Base-by-base conservation (phyloP, 2,329 filamentous ascomycete species). In the Cercospora nicotianae region DNA sequence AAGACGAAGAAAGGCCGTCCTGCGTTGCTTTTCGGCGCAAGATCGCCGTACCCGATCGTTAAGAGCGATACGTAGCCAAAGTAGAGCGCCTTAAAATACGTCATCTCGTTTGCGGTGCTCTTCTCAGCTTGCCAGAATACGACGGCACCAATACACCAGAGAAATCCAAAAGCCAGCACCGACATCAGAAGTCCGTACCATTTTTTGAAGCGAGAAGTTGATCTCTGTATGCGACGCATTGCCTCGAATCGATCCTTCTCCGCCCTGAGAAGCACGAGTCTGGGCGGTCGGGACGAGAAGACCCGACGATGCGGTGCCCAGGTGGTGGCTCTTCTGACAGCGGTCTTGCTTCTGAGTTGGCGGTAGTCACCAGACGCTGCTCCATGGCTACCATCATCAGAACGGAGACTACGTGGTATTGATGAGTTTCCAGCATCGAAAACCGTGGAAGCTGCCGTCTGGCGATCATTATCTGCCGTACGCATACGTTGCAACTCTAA, bases 1-100 rank as follows among this genome's bases (percentile, higher is more conserved):
- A 97, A 89, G n/a, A 97, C 91, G 74, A 96, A 97, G 77, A 97
- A 96, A 0, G 91, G 88, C 64, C 91, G 89, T 1, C 91, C 92
- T 0, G 89, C 86, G 70, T 93, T 94, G 1, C 90, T 91, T n/a
- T 88, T 83, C 0, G 93, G 93, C 1, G 89, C 88, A 5, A 90
- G 79, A 72, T 96, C 93, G 3, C 94, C 94, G 73, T 96, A 97
- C 0, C 94, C 94, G 42, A 97, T 91, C 0, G 94, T 97, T 1
- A 93, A 84, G 26, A 97, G 86, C 2, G 89, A 90, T 36, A 93
- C 88, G 78, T 95, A 97, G 72, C 89, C 89, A 76, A 97, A 96
- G 79, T 97, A 97, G 53, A 97, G 84, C 0, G 89, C 87, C 66
- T 93, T 83, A 73, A 94, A 97, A 76, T 96, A 97, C 1, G 80